Conservation (phyloP, 164 flowering plant genomes). For the Stephania cephalantha region DNA sequence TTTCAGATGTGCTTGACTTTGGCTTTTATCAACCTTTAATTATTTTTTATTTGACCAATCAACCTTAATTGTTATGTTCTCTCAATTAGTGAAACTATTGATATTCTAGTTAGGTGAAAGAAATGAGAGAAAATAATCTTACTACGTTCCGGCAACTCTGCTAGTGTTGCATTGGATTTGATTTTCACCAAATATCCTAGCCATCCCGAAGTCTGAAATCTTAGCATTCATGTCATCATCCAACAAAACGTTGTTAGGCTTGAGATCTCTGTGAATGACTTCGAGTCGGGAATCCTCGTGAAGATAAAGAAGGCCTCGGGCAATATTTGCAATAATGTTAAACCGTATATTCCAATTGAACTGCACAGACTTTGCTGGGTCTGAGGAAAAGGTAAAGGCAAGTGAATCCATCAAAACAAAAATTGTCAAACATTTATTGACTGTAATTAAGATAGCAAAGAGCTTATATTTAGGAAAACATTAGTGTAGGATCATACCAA, state of each 20-base stretch:
- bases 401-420: neutral
- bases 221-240: constrained; percentile 25
- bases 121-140: neutral
- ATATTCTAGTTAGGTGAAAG: neutral
- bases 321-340: constrained; percentile 23
- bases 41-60: too few relatives aligned
- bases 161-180: constrained; percentile 18
- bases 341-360: constrained; percentile 18
- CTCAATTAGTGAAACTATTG: too few relatives aligned
- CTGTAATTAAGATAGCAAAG: too few relatives aligned
- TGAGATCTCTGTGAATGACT: constrained; percentile 34
- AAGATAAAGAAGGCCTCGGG: constrained; percentile 28
- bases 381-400: neutral
- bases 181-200: constrained; percentile 21
- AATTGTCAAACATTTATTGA: too few relatives aligned
- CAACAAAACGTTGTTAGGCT: constrained; percentile 24
- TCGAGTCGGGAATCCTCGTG: constrained; percentile 29
- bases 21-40: too few relatives aligned
- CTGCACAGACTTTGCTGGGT: neutral
- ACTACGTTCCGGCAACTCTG: constrained; percentile 23
- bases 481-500: constrained; percentile 15
- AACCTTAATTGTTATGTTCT: too few relatives aligned
- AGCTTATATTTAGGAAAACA: neutral
- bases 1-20: too few relatives aligned
- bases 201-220: constrained; percentile 36